phyloP scores from a whole-genome alignment of 2,329 filamentous ascomycete species.

The Colletotrichum theobromicola region DNA sequence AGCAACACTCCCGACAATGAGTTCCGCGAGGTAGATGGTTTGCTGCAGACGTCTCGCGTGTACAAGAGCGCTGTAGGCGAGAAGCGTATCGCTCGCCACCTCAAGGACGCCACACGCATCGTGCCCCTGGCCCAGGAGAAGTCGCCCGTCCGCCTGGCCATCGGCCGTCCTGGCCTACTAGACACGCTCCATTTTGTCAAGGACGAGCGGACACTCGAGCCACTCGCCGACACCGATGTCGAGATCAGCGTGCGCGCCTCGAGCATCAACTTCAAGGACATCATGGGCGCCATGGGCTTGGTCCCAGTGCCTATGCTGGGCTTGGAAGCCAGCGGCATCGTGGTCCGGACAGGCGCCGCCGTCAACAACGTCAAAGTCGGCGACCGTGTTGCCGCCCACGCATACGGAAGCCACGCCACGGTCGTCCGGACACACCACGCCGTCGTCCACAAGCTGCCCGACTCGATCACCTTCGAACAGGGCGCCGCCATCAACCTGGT shows the following conservation, averaged over 20 bases:
- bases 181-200: constrained; percentile 32
- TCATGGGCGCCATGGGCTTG: constrained; percentile 32
- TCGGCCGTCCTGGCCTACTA: constrained; percentile 28
- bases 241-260: constrained; percentile 34
- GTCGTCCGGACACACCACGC: not conserved
- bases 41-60: constrained; percentile 25
- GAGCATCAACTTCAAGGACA: constrained; percentile 40
- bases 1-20: not conserved
- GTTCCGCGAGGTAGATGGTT: not conserved
- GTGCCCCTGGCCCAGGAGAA: not conserved
- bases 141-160: not conserved
- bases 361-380: constrained; percentile 10
- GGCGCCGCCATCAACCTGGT: constrained; percentile 30
- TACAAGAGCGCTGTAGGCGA: constrained; percentile 26
- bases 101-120: constrained; percentile 19
- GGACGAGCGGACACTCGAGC: constrained; percentile 24
- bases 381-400: constrained; percentile 7
- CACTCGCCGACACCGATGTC: constrained; percentile 27
- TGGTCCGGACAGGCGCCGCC: constrained; percentile 21
- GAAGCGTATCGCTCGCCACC: constrained; percentile 27
- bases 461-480: constrained; percentile 35
- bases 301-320: constrained; percentile 26
- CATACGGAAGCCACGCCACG: not conserved
- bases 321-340: constrained; percentile 30
- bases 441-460: constrained; percentile 34